Evolutionary conservation across 345 rosid genomes (phyloP).

Genomic region (Citrus reticulata): DNA sequence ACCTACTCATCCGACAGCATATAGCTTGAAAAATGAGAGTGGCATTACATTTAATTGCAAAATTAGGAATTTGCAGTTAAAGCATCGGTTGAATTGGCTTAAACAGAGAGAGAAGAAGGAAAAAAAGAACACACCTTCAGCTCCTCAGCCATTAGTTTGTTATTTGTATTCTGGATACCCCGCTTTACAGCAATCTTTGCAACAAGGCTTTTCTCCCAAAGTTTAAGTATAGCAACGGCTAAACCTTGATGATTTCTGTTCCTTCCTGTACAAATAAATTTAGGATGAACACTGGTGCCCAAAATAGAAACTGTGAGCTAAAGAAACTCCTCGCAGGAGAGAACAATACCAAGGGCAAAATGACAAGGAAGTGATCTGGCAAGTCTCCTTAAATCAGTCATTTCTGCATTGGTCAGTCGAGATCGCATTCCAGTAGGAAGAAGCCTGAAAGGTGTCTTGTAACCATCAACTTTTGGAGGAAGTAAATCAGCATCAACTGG

Average conservation of each 20-base stretch:
- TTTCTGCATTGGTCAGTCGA: constrained; percentile 86
- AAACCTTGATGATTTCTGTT: constrained; percentile 97
- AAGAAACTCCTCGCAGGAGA: constrained; percentile 2
- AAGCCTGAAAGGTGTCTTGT: constrained; percentile 93
- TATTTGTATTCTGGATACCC: constrained; percentile 96
- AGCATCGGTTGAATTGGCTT: neutral
- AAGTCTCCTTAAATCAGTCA: constrained; percentile 84
- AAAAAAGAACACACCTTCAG: constrained; percentile 57
- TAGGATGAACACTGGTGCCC: constrained; percentile 11
- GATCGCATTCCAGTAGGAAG: constrained; percentile 97
- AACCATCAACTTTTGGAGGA: constrained; percentile 73
- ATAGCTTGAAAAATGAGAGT: neutral
- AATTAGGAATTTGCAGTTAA: neutral
- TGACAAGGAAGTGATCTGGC: constrained; percentile 94
- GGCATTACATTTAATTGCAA: neutral
- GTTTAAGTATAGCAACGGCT: constrained; percentile 77
- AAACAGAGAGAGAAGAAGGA: neutral
- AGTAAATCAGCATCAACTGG: constrained; percentile 96
- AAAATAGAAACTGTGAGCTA: constrained; percentile 10
- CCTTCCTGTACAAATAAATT: constrained; percentile 57
- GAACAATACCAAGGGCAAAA: constrained; percentile 86
- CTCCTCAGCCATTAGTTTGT: constrained; percentile 96
- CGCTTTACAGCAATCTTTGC: constrained; percentile 92
- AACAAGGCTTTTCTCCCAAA: constrained; percentile 92
- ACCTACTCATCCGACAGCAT: neutral